Evolutionary conservation across 306 rosid species (phyloP), one percentile per base, ranked within the genome.

Genomic region (Parietaria judaica): DNA sequence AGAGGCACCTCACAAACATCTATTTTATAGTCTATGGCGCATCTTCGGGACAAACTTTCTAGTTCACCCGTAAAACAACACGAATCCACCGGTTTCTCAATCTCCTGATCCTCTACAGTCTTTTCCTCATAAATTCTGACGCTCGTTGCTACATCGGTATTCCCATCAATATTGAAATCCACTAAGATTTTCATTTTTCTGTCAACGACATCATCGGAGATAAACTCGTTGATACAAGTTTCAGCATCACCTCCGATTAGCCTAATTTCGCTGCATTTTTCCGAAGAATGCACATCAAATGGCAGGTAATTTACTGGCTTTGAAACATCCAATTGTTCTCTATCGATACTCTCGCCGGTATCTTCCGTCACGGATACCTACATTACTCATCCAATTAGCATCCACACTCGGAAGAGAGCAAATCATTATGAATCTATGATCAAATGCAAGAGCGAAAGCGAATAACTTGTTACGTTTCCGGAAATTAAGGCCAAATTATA

Each of bases 331-430:
- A 15, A 35, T 35, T 71, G 54, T 63, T 9, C 14, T 44, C 34
- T 31, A 35, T 41, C 38, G 51, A 60, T 55, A 16, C 54, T 64
- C 58, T 47, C 43, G 49, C 45, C n/a, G 51, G 55, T 12, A 55
- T 36, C 4, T 39, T 74, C 74, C 47, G 38, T 41, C 62, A 55
- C 34, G 8, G 31, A 52, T 53, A 62, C 61, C 80, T 80, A 78
- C 73, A 57, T 35, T 43, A 63, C 46, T 7, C 14, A 54, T 38
- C 11, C 36, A 54, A 58, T 41, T 14, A 63, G 12, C 55, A 47
- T 4, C 49, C 14, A 52, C 45, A 70, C 54, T 16, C 57, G 14
- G 6, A 46, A 60, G 14, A 51, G 35, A 51, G 56, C 15, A n/a
- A 14, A 6, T 23, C 56, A 15, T 51, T 8, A 41, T 41, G 45